Percentiles rank a stretch among this genome's conserved stretches.
Conservation (phyloP, 1,284 basidiomycete species). For the Cutaneotrichosporon sp. region DNA sequence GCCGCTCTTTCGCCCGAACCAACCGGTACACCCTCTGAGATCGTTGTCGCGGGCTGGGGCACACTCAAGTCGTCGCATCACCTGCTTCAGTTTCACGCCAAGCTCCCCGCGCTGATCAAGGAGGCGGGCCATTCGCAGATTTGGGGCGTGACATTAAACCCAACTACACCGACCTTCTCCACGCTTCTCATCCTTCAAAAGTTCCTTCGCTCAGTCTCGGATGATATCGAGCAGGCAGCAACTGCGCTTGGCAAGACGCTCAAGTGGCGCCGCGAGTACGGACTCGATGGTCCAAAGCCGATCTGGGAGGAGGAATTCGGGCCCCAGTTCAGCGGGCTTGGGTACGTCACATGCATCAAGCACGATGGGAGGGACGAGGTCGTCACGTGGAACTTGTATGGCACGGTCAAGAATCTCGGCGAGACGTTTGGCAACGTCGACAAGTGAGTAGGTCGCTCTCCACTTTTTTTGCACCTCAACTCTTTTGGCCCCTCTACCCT, state of each 20-base stretch:
- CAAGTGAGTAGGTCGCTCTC: slow-evolving; percentile 9
- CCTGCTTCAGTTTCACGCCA: slow-evolving; percentile 16
- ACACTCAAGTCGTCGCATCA: slow-evolving; percentile 17
- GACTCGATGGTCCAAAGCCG: slow-evolving; percentile 10
- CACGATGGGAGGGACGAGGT: slow-evolving; percentile 21
- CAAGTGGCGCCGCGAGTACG: slow-evolving; percentile 26
- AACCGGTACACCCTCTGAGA: no score
- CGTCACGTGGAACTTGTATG: slow-evolving; percentile 31
- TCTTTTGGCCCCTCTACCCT: background rate
- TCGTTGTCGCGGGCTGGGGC: slow-evolving; percentile 13
- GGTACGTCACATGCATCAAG: slow-evolving; percentile 23
- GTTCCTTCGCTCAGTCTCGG: slow-evolving; percentile 21
- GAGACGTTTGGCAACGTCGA: slow-evolving; percentile 28
- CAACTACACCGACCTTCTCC: slow-evolving; percentile 10
- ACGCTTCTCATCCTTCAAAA: slow-evolving; percentile 28
- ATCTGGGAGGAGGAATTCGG: slow-evolving; percentile 1
- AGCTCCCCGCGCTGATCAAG: slow-evolving; percentile 17
- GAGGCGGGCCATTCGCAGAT: slow-evolving; percentile 20
- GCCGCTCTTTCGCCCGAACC: no score
- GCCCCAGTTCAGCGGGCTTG: slow-evolving; percentile 22
- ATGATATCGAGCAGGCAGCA: slow-evolving; percentile 19
- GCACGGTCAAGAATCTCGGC: slow-evolving; percentile 21
- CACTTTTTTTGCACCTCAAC: background rate
- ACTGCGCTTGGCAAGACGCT: slow-evolving; percentile 19
- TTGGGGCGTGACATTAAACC: slow-evolving; percentile 25